Evolutionary conservation across 2,329 filamentous ascomycete species (phyloP).

Genomic region (Rutstroemia sydowiana): DNA sequence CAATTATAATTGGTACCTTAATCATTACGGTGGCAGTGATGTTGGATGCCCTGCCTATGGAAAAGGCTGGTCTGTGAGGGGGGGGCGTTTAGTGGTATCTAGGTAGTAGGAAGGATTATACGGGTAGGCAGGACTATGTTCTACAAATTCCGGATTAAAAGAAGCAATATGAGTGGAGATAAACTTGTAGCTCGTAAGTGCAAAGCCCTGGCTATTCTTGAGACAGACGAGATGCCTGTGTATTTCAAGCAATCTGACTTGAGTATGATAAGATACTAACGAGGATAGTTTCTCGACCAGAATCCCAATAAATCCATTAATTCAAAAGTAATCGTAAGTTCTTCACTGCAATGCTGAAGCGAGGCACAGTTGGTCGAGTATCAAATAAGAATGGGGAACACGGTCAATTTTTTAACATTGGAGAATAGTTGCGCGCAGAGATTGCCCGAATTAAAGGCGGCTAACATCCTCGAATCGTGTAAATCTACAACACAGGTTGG

Average conservation of each 20-base stretch:
- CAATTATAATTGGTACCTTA: too few relatives aligned
- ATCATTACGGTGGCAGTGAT: too few relatives aligned
- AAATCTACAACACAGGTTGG: too few relatives aligned
- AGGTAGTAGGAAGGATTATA: too few relatives aligned
- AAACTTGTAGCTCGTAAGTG: too few relatives aligned
- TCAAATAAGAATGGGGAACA: not conserved
- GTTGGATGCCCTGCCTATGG: too few relatives aligned
- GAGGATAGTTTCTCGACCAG: not conserved
- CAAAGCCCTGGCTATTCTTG: not conserved
- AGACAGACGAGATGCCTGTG: not conserved
- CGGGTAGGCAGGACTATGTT: too few relatives aligned
- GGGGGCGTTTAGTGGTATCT: too few relatives aligned
- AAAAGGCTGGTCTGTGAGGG: too few relatives aligned
- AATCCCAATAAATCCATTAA: not conserved
- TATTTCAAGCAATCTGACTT: not conserved
- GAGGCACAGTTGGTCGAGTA: not conserved
- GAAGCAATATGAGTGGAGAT: too few relatives aligned
- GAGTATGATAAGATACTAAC: not conserved
- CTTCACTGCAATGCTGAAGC: not conserved
- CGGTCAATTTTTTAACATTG: not conserved
- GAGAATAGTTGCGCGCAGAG: not conserved
- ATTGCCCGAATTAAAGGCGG: not conserved
- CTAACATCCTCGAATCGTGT: not conserved
- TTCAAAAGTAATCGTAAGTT: not conserved
- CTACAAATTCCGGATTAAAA: too few relatives aligned